Base-by-base conservation (phyloP, 1,284 basidiomycete species). In the Ustilago tritici region DNA sequence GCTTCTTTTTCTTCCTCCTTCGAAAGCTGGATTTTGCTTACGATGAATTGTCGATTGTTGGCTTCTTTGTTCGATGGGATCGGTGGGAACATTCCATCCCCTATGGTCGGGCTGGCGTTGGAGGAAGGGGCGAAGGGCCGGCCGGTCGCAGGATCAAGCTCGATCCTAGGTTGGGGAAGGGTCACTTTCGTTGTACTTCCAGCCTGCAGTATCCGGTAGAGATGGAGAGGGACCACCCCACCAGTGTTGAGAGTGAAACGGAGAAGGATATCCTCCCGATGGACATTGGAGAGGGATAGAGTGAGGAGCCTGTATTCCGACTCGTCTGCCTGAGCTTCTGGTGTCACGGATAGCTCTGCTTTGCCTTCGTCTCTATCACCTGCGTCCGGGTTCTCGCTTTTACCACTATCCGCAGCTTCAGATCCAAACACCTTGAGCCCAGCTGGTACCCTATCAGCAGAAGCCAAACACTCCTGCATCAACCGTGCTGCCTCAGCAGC, bases 11-110 rank as follows among this genome's bases (percentile, higher is more conserved):
- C 89, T 80, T 94, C 92, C 49, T 87, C 87, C 4, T 87, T 85
- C 1, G 91, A 90, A 61, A 93, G 87, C 62, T 89, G 89, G 11
- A 91, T 90, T 82, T 93, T 93, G 23, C 91, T 90, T 0, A 98
- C 92, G 17, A 98, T 92, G 85, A 95, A 98, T 84, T 99, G 96
- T n/a, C 95, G 89, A 67, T 93, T n/a, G 5, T 23, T 23, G n/a
- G 19, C 41, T 28, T 61, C 91, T 4, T 31, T 59, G 38, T 96
- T 87, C 5, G 91, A 91, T 0, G 96, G 96, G 66, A 98, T 93
- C 1, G 92, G 90, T 49, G 88, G 88, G 3, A 90, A 89, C 11
- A 91, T 86, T 32, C 49, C 49, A 4, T 89, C 86, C n/a, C 90
- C 89, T 28, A 28, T 28, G 23, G 3, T 28, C 23, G 23, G 23